Conservation (phyloP, 306 rosid genomes). For the Rubus parviflorus region DNA sequence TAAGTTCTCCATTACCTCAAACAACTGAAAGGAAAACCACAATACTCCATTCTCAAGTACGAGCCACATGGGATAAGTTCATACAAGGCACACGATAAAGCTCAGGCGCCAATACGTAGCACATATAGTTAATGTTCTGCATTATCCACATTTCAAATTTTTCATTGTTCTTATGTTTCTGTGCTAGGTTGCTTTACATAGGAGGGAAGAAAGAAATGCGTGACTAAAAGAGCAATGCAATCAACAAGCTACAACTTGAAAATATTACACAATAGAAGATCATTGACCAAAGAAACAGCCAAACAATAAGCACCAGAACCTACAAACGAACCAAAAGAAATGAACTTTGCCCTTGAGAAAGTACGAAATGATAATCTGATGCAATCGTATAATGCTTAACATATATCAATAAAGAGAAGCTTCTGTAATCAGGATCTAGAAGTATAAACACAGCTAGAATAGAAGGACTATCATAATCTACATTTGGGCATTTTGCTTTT, state of each 20-base stretch:
- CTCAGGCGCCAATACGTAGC: slow-evolving; percentile 1
- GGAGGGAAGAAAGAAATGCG: too few relatives aligned
- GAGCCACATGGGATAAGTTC: slow-evolving; percentile 19
- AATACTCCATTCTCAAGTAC: slow-evolving; percentile 5
- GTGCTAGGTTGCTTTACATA: background rate
- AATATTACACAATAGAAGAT: background rate
- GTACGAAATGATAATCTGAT: slow-evolving; percentile 22
- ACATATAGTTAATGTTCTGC: background rate
- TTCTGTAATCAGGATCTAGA: slow-evolving; percentile 20
- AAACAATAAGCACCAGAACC: background rate
- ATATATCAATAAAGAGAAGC: background rate
- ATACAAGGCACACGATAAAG: background rate
- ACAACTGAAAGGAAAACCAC: slow-evolving; percentile 13
- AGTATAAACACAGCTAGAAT: background rate
- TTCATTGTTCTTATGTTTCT: background rate
- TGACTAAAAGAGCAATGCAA: background rate
- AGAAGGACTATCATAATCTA: slow-evolving; percentile 18
- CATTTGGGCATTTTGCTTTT: slow-evolving; percentile 20
- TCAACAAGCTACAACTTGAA: background rate
- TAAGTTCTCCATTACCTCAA: slow-evolving; percentile 11
- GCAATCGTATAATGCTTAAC: slow-evolving; percentile 11
- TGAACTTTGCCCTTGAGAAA: background rate
- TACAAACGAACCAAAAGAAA: slow-evolving; percentile 7
- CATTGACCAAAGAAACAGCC: background rate
- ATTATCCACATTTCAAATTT: background rate